Evolutionary conservation across 2,329 filamentous ascomycete genomes (phyloP).

Genomic region (Penicillium brevicompactum): DNA sequence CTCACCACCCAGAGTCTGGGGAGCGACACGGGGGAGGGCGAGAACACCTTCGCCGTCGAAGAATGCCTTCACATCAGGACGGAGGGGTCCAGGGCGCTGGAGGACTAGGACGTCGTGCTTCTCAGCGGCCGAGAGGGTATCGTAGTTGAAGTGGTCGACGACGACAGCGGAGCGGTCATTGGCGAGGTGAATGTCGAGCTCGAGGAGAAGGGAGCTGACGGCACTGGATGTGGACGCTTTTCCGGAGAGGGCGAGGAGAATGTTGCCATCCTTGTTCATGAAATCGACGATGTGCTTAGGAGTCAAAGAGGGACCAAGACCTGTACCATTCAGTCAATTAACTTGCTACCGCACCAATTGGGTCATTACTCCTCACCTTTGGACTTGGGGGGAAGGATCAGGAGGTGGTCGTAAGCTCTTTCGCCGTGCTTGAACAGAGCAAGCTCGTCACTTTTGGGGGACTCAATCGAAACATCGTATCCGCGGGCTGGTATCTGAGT

Average conservation of each 20-base stretch:
- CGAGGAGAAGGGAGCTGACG: constrained; percentile 75
- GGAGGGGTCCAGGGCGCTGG: constrained; percentile 65
- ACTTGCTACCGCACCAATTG: background rate
- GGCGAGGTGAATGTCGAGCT: constrained; percentile 88
- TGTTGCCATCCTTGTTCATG: constrained; percentile 86
- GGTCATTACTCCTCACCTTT: constrained; percentile 65
- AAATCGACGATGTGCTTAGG: constrained; percentile 87
- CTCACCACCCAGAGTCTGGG: constrained; percentile 75
- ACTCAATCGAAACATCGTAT: constrained; percentile 77
- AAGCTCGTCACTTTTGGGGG: constrained; percentile 76
- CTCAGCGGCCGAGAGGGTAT: constrained; percentile 72
- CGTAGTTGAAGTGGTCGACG: constrained; percentile 96
- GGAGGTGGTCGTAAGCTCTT: constrained; percentile 84
- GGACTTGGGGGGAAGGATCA: constrained; percentile 84
- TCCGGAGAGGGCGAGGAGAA: constrained; percentile 81
- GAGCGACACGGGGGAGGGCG: constrained; percentile 79
- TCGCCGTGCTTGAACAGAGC: constrained; percentile 84
- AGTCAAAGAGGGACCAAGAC: constrained; percentile 84
- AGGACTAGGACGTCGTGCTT: constrained; percentile 87
- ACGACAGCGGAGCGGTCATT: constrained; percentile 80
- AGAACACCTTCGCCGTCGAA: constrained; percentile 72
- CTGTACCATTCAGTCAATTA: constrained; percentile 49
- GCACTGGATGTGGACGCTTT: constrained; percentile 69
- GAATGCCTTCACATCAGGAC: constrained; percentile 72
- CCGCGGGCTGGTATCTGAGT: constrained; percentile 66